These are phyloP conservation scores for Talaromyces sp. DNA, from an alignment of 2,329 filamentous ascomycete species.

Conservation along the genomic window DNA sequence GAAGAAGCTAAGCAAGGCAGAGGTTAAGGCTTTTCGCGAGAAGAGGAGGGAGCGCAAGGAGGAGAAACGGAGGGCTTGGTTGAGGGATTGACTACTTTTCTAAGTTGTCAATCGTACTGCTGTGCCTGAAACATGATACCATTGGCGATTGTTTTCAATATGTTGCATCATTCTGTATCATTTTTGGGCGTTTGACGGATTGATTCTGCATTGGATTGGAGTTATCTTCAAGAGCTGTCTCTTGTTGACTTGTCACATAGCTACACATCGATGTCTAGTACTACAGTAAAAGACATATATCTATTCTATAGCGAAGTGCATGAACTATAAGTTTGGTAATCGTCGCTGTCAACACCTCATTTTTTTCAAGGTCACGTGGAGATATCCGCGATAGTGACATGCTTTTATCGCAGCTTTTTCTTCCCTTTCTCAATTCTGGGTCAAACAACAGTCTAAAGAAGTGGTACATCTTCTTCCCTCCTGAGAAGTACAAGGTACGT, in stretches of 20 bases:
- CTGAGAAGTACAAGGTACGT: background rate
- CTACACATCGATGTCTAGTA: background rate
- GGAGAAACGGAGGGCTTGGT: constrained; percentile 88
- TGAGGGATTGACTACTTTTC: constrained; percentile 63
- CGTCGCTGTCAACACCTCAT: background rate
- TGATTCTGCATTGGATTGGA: constrained; percentile 10
- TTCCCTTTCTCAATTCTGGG: background rate
- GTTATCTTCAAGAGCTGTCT: background rate
- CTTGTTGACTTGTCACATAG: background rate
- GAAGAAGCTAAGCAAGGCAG: constrained; percentile 78
- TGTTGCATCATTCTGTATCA: constrained; percentile 6
- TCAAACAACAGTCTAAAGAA: background rate
- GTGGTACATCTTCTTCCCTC: background rate
- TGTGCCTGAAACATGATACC: background rate
- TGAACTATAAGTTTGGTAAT: background rate
- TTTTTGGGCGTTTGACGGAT: constrained; percentile 7
- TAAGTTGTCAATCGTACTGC: too few species aligned
- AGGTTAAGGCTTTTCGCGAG: constrained; percentile 87
- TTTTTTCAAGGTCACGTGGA: constrained; percentile 7
- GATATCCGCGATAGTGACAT: constrained; percentile 15
- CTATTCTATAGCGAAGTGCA: too few species aligned
- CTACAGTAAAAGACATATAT: background rate
- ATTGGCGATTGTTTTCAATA: background rate
- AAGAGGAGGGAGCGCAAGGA: constrained; percentile 87
- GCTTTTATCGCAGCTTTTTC: constrained; percentile 12